Conservation (phyloP, 23 red algal genomes). For the Agarophyton chilense region DNA sequence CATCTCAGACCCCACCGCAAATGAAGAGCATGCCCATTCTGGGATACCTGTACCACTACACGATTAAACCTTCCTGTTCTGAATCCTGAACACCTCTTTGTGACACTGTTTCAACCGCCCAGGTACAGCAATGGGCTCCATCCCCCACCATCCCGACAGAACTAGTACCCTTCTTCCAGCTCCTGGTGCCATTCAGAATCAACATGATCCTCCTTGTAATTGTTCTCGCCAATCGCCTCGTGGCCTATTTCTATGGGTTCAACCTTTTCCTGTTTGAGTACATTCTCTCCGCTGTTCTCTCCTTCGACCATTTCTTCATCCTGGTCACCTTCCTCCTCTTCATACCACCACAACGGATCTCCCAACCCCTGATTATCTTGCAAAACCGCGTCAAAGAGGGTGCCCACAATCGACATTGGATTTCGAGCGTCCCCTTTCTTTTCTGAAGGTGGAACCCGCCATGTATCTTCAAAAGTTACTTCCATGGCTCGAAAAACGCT, state of each 20-base stretch:
- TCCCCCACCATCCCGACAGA: no score
- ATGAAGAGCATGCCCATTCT: no score
- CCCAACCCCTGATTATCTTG: constrained; percentile 65
- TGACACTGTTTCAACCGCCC: no score
- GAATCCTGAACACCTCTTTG: no score
- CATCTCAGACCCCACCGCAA: no score
- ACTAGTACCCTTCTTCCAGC: background rate
- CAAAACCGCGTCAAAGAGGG: constrained; percentile 25
- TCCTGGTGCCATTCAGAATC: background rate
- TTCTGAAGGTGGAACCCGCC: constrained; percentile 23
- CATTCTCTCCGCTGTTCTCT: background rate
- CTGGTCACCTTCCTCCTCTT: constrained; percentile 29
- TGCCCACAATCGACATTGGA: constrained; percentile 30
- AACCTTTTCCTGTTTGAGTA: background rate
- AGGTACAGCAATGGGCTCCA: no score
- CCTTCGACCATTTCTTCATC: background rate
- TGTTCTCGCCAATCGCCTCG: background rate
- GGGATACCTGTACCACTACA: no score
- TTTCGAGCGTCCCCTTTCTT: constrained; percentile 15
- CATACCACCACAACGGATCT: constrained; percentile 69
- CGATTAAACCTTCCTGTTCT: no score
- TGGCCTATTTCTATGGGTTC: background rate
- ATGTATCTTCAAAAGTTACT: constrained; percentile 27
- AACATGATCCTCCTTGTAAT: background rate
- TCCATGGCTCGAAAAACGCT: constrained; percentile 39